Base-by-base conservation (phyloP, 2,329 filamentous ascomycete species). In the Huntiella savannae region DNA sequence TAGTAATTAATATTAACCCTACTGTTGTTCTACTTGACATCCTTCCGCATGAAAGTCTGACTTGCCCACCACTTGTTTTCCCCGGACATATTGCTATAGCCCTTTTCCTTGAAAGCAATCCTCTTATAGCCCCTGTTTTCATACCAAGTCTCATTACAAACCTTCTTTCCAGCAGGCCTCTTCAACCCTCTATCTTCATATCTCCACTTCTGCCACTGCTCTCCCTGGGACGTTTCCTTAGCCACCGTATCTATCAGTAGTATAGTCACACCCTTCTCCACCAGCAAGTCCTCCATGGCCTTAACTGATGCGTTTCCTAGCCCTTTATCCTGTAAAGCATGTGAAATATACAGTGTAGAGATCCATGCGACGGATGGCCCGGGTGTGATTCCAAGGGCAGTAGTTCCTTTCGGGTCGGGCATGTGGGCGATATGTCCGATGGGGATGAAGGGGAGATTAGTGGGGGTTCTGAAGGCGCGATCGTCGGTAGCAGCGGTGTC, bases 371-470 rank as follows among this genome's bases (percentile, higher is more conserved):
- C 60, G 10, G 52, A 55, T 11, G 53, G 49, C 8, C 50, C 43
- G 13, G 58, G 56, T 5, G n/a, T 16, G 33, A 63, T 55, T 16
- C 54, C 55, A 34, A 63, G 54, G 40, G 54, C 46, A 33, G 44
- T 47, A 47, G 63, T 56, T 10, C 57, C 53, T 2, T 58, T 54
- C 2, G 57, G 52, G 15, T 58, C 57, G 13, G 55, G 41, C 38
- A 63, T 60, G 3, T 66, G 54, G 5, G 59, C 60, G 13, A 63
- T 55, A 53, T 66, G 63, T 8, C 64, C 63, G 42, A 65, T 55
- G n/a, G 64, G 62, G 4, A 54, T 47, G 52, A 64, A 65, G 22
- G 49, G 40, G 12, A 45, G 49, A 12, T 49, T 49, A 13, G 57
- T 61, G 19, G 62, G 58, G 11, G 55, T 52, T 33, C 60, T 53